Evolutionary conservation across 1,284 basidiomycete species (phyloP), one percentile per base, ranked within the genome.

Genomic region (Coriolopsis trogii): DNA sequence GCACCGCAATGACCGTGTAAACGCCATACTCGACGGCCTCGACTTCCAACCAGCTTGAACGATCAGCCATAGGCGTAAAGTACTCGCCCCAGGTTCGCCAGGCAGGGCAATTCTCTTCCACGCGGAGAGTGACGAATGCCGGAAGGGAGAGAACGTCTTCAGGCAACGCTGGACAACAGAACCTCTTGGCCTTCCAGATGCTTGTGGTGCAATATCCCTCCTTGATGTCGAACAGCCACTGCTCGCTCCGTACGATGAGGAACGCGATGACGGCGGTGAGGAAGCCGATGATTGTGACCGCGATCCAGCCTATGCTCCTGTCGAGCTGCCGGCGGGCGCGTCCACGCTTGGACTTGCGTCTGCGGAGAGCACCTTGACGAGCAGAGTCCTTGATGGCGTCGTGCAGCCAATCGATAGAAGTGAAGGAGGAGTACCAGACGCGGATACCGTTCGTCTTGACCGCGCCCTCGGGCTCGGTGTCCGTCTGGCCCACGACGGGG

Each of bases 201-300:
- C 78, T 76, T 0, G 71, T 69, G 2, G 67, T 64, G 69, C 95
- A 98, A 68, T 91, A 93, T 0, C 96, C 96, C 49, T 94, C 91
- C 70, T 98, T 98, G 59, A 90, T 69, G 67, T 97, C 93, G 64
- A 98, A 98, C n/a, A 98, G 74, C 77, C 87, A 88, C 67, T 93
- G 90, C 66, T 99, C 96, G 50, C 82, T 79, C 25, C 91, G 85
- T 33, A 96, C 85, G 61, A 99, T 91, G 46, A 90, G 71, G 67
- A 93, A 98, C 0, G 96, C 96, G 30, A 92, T 76, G 42, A 94
- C 53, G 3, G 95, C 93, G 6, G 91, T 91, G 26, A 93, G 66
- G 66, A 95, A 82, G 0, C 93, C 93, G 43, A 91, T 85, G 43
- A 96, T 78, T 2, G 92, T 93, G 42, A 96, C 93, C 36, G 96